Base-by-base conservation (phyloP, 148 eudicot species). In the Rhododendron mucronatum region DNA sequence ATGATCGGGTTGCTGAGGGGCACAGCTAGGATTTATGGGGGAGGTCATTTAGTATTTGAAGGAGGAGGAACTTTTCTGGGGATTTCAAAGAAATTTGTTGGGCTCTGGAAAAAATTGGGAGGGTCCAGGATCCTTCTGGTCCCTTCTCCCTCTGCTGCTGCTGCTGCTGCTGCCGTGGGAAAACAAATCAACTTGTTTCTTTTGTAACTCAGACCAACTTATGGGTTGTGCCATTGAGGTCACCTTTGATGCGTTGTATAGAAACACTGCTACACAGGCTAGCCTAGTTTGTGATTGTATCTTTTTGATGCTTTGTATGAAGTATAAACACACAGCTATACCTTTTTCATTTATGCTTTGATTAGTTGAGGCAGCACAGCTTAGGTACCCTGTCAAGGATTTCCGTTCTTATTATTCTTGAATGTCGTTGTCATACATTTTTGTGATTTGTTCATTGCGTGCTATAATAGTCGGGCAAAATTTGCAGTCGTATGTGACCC, bases 401-500 rank as follows among this genome's bases (percentile, higher is more conserved):
- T 21, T 11, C 35, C 57, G 26, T 50, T 55, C 20, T 53, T 84
- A 12, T 73, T 50, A 84, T 39, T 75, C 55, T 33, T 53, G 48
- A 33, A 47, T 8, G 5, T 39, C 14, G 3, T 53, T 35, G 44
- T 21, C 15, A 20, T 50, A 20, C 63, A 47, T 69, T 48, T 51
- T 69, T 20, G 28, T 51, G 47, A 48, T 74, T 30, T 51, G 41
- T 84, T 37, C 53, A 12, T 84, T 30, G 33, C 12, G 61, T 57
- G 67, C 26, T 78, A 20, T 61, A 50, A 39, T 28, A 44, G 67
- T 65, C 7, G 11, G 47, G 41, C 77, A 78, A 16, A 20, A 44
- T 80, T 85, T 91, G 87, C 95, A 95, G 99, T 89, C 95, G 33
- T 97, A 93, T 30, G 95, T 95, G 84, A 97, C 98, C 15, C 99